Percentiles rank a stretch among this genome's conserved stretches.
Conservation (phyloP, 805 yeast genomes). For the Jamesozyma rosinii region DNA sequence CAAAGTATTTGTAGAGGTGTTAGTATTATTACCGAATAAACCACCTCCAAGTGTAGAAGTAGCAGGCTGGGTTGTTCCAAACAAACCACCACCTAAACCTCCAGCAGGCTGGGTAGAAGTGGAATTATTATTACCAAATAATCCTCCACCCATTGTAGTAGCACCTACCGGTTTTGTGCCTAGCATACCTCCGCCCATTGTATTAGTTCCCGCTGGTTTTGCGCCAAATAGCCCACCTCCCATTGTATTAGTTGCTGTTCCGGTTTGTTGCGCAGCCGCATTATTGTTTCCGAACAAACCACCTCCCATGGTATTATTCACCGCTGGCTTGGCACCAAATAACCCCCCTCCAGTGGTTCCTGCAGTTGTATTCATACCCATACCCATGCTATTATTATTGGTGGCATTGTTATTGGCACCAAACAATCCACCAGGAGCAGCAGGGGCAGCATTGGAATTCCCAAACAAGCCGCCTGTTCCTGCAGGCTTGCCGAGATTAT, state of each 20-base stretch:
- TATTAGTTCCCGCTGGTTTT: constrained; percentile 9
- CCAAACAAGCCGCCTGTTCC: constrained; percentile 8
- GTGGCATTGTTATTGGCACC: constrained; percentile 11
- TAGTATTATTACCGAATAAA: constrained; percentile 22
- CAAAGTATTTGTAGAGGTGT: constrained; percentile 2
- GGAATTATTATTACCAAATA: constrained; percentile 27
- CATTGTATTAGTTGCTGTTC: neutral
- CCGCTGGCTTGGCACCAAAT: constrained; percentile 12
- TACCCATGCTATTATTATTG: too few relatives aligned
- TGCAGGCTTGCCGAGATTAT: constrained; percentile 6
- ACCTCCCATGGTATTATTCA: constrained; percentile 12
- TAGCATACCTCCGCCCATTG: constrained; percentile 16
- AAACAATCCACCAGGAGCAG: constrained; percentile 11
- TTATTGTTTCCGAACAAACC: constrained; percentile 30
- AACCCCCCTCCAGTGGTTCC: constrained; percentile 15
- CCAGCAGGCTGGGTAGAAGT: neutral
- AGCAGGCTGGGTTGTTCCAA: constrained; percentile 15
- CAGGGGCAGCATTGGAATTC: constrained; percentile 7
- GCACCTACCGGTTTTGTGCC: constrained; percentile 14
- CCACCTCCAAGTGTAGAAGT: constrained; percentile 21
- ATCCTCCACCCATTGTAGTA: constrained; percentile 20
- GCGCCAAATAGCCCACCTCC: constrained; percentile 25
- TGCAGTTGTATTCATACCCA: neutral
- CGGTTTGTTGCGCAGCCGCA: neutral
- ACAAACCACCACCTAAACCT: constrained; percentile 16